Percentiles rank a stretch among this genome's conserved stretches.
Conservation (phyloP, 2,329 filamentous ascomycete genomes). For the Colletotrichum sp. region DNA sequence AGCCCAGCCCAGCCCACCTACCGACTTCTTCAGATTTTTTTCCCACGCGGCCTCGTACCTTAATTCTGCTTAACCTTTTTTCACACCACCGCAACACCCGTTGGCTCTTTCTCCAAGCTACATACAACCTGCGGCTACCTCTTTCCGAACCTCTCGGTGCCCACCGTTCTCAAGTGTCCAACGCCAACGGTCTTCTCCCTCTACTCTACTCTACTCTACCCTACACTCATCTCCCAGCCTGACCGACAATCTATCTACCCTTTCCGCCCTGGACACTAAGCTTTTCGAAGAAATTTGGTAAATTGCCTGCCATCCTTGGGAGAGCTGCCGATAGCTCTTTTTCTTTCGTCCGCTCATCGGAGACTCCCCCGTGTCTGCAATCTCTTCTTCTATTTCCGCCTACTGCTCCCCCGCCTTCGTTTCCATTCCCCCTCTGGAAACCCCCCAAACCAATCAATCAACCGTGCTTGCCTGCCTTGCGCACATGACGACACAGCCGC, state of each 20-base stretch:
- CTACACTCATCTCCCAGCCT: not conserved
- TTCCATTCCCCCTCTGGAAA: not conserved
- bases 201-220: not conserved
- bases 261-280: not conserved
- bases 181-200: not conserved
- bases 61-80: not conserved
- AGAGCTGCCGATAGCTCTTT: not conserved
- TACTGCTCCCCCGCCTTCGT: constrained; percentile 6
- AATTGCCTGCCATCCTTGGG: not conserved
- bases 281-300: not conserved
- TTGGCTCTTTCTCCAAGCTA: not conserved
- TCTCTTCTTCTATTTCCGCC: not conserved
- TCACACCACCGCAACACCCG: not conserved
- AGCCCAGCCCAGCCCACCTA: not conserved
- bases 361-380: not conserved
- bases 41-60: constrained; percentile 1
- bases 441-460: not conserved
- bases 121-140: not conserved
- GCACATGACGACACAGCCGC: not conserved
- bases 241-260: not conserved
- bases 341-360: not conserved
- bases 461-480: not conserved
- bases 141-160: not conserved
- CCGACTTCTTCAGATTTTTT: not conserved
- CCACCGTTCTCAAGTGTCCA: not conserved